Evolutionary conservation across 305 asterid genomes (phyloP), one percentile per base, ranked within the genome.

Genomic region (Fraxinus angustifolia): DNA sequence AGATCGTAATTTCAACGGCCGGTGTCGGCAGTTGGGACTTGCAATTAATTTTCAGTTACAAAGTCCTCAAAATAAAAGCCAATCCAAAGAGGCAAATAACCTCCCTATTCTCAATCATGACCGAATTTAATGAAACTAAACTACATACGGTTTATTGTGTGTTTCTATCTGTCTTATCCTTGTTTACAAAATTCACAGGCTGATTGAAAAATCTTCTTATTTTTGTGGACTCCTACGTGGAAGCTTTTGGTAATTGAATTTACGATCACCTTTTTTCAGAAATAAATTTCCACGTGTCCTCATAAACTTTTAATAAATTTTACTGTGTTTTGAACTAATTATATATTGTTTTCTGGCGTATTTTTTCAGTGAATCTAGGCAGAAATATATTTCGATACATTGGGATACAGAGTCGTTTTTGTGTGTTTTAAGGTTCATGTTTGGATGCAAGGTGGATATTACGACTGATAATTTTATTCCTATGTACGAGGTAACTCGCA

Each of bases 141-240:
- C 21, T 21, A 17, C 58, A 12, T 48, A 12, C n/a, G 6, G 58
- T 19, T 80, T 70, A 45, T 79, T 60, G 82, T 2, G 23, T 62
- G 79, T 53, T 70, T 33, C 42, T 31, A 2, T 1, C 33, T 30
- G 6, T 50, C n/a, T 67, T 74, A 36, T 16, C 62, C 75, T 8
- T 78, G 6, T 68, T n/a, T 70, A 4, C 19, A 30, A 30, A 80
- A 38, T 77, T 71, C 72, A 36, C 91, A 94, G 97, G 92, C 87
- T 92, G 12, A 76, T 86, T 45, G 92, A 88, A 77, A 87, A 83
- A 40, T 94, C 97, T 38, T 89, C 97, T 12, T 94, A 94, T 82
- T 93, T 94, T 79, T 92, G 91, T 45, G 96, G 97, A 17, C 93
- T 94, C 26, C 88, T 93, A 1, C 78, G 91, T 78, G 97, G 98